Base-by-base conservation (phyloP, 2,329 filamentous ascomycete species). In the Scytalidium lignicola region DNA sequence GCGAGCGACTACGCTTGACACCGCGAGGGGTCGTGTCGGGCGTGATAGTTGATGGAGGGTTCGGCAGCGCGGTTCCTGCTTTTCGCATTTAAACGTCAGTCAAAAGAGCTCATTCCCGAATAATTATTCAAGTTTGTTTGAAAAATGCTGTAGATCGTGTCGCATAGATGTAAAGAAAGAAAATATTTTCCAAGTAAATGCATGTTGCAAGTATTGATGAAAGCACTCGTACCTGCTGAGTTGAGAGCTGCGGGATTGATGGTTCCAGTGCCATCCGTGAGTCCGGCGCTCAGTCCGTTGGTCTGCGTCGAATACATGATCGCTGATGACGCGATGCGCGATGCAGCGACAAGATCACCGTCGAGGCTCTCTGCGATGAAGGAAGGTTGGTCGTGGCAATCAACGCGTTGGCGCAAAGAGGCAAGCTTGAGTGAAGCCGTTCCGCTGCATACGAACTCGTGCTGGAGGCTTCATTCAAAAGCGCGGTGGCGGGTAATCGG, bases 201-300 rank as follows among this genome's bases (percentile, higher is more conserved):
- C 55, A 58, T 17, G 32, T 37, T 59, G 59, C 6, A 26, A 37
- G 44, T 49, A 57, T 51, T 52, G 44, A 26, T 26, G 54, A 58
- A 57, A 76, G 6, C 74, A 70, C 41, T 62, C 69, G 63, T 83
- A 92, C 87, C 82, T 75, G 83, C 74, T 67, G 84, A 85, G 74
- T 86, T 90, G 74, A 95, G 79, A 57, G 86, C 88, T 65, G 88
- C 88, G 68, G 90, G 90, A 77, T 95, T 89, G 77, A 95, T 93
- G 66, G 90, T 95, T 67, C 86, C 88, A 75, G 86, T 86, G 68
- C 88, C 86, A 79, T 87, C 86, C 62, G 78, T 74, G 52, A 72
- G 65, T 50, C 71, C 70, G 51, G 62, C 65, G 57, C 66, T 69
- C 60, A 76, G 67, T 71, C 82, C 82, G 76, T 85, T 78, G 69